A percentile compares a stretch with the other conserved stretches of the same genome.
These are phyloP conservation scores for Hypoxylon sp. DNA, from an alignment of 2,329 filamentous ascomycete genomes.

Conservation along the genomic window DNA sequence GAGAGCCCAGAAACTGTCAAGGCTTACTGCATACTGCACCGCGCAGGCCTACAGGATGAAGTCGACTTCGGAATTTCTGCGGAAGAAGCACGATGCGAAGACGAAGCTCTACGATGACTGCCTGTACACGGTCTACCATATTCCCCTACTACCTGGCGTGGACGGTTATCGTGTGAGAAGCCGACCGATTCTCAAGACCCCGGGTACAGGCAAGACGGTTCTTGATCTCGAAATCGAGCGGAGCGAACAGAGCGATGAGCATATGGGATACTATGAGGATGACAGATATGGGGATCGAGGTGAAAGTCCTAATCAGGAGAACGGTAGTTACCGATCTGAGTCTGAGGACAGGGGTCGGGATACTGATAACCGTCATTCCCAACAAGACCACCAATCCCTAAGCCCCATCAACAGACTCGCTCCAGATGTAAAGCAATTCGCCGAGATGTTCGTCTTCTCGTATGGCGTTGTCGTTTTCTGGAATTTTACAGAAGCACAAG, in stretches of 20 bases:
- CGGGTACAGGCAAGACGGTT: constrained; percentile 88
- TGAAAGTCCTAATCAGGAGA: constrained; percentile 46
- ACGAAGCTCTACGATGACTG: constrained; percentile 99
- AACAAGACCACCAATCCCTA: constrained; percentile 55
- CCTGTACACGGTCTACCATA: constrained; percentile 93
- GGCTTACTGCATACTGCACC: constrained; percentile 96
- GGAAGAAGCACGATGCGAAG: constrained; percentile 87
- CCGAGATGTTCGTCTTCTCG: constrained; percentile 96
- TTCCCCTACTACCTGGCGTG: constrained; percentile 85
- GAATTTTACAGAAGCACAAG: constrained; percentile 97
- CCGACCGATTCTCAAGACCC: constrained; percentile 91
- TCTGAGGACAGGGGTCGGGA: constrained; percentile 43
- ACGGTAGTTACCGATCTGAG: constrained; percentile 41
- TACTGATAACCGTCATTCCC: constrained; percentile 49
- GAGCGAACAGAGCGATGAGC: constrained; percentile 88
- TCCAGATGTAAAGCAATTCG: constrained; percentile 81
- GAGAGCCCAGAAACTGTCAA: constrained; percentile 86
- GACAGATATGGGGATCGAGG: constrained; percentile 68
- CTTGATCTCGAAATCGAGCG: constrained; percentile 96
- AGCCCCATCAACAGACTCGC: constrained; percentile 71
- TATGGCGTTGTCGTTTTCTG: constrained; percentile 99
- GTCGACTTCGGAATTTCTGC: constrained; percentile 88
- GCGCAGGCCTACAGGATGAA: constrained; percentile 93
- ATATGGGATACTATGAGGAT: constrained; percentile 90
- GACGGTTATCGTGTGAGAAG: constrained; percentile 92